phyloP scores from a whole-genome alignment of 176 grass and related monocot genomes.

The Chloris gayana region DNA sequence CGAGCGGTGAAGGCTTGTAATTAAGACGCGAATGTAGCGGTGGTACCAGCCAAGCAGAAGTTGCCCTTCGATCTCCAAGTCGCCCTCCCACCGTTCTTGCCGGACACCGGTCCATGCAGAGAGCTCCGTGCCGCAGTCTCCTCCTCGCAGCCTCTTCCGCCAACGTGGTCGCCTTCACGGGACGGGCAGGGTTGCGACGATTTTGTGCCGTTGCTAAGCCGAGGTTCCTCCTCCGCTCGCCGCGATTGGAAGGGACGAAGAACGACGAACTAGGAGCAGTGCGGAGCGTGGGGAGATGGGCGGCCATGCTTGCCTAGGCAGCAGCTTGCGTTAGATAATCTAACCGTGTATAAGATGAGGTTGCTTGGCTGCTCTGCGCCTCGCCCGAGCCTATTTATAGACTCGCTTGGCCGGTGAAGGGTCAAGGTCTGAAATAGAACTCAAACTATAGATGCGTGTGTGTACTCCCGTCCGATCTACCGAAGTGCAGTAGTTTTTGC shows the following conservation, averaged over 20 bases:
- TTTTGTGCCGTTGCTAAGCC: neutral
- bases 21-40: too few species aligned
- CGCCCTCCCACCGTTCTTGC: conserved; percentile 90
- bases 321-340: too few species aligned
- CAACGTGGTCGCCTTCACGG: neutral
- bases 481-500: too few species aligned
- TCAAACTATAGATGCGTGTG: too few species aligned
- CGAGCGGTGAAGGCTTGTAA: too few species aligned
- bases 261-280: neutral
- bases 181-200: neutral
- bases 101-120: conserved; percentile 80
- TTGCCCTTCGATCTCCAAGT: conserved; percentile 60
- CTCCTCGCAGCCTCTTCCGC: neutral
- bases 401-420: too few species aligned
- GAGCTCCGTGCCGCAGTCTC: conserved; percentile 6
- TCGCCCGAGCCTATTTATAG: too few species aligned
- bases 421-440: too few species aligned
- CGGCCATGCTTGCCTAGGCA: too few species aligned
- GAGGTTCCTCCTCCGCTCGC: neutral
- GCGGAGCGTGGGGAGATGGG: neutral
- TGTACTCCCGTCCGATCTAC: too few species aligned
- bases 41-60: conserved; percentile 88
- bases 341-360: too few species aligned
- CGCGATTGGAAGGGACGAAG: neutral
- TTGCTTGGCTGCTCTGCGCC: too few species aligned